phyloP scores from a whole-genome alignment of 139 green algal species.

The Coelastrella sp. region DNA sequence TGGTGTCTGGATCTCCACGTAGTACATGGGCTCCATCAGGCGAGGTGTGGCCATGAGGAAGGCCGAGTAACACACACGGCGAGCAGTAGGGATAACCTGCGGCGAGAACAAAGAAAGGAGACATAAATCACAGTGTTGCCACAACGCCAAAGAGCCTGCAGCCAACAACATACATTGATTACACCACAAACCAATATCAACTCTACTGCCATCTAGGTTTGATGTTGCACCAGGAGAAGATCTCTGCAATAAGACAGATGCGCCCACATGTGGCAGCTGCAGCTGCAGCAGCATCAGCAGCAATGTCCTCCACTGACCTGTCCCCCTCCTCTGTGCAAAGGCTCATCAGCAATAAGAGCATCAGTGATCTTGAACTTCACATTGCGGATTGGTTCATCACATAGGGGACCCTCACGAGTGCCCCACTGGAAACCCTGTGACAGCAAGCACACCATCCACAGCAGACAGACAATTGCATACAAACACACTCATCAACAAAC shows the following conservation, averaged over 20 bases:
- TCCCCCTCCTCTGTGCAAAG: slow-evolving; percentile 89
- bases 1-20: slow-evolving; percentile 75
- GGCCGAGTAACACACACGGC: slow-evolving; percentile 92
- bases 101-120: too few species aligned
- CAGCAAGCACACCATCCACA: background rate
- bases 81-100: slow-evolving; percentile 90
- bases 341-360: slow-evolving; percentile 76
- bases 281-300: background rate
- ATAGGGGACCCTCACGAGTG: slow-evolving; percentile 94
- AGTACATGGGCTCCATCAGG: slow-evolving; percentile 95
- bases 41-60: slow-evolving; percentile 98
- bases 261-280: too few species aligned
- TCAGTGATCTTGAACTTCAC: slow-evolving; percentile 97
- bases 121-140: too few species aligned
- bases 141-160: too few species aligned
- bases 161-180: too few species aligned
- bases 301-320: slow-evolving; percentile 67
- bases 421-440: slow-evolving; percentile 98
- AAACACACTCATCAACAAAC: too few species aligned
- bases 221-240: too few species aligned
- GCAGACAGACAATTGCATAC: too few species aligned
- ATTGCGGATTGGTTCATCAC: slow-evolving; percentile 97
- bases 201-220: too few species aligned
- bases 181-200: too few species aligned
- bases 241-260: too few species aligned